These are phyloP conservation scores for Rubia tinctorum DNA, from an alignment of 305 asterid species.

Conservation along the genomic window DNA sequence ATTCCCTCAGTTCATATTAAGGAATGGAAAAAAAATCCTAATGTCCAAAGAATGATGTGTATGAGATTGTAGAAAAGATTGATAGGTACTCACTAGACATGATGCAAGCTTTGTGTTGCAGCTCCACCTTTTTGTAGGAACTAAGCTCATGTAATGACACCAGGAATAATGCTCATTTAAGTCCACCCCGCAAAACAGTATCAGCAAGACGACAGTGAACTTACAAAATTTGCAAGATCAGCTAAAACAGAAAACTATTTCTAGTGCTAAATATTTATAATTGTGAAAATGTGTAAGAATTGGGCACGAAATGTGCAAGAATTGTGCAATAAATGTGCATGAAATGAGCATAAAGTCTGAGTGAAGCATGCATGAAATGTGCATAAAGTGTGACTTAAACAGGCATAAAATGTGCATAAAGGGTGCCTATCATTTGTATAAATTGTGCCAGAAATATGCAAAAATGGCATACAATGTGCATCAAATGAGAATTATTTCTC, in stretches of 20 bases:
- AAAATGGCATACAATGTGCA: not conserved
- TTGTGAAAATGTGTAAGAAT: not conserved
- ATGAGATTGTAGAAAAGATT: not conserved
- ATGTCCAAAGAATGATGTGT: not conserved
- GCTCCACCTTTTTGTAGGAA: slow-evolving; percentile 45
- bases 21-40: too few relatives aligned
- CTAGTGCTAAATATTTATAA: not conserved
- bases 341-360: not conserved
- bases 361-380: not conserved
- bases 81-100: slow-evolving; percentile 36
- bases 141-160: slow-evolving; percentile 52
- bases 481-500: not conserved
- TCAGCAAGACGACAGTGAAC: slow-evolving; percentile 31
- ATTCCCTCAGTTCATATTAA: too few relatives aligned
- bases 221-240: slow-evolving; percentile 14
- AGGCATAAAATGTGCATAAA: not conserved
- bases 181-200: slow-evolving; percentile 45
- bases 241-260: not conserved
- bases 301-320: not conserved
- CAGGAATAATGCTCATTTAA: slow-evolving; percentile 42
- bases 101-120: slow-evolving; percentile 35
- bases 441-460: too few relatives aligned
- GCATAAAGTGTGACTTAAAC: not conserved
- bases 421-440: too few relatives aligned
- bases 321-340: not conserved